Evolutionary conservation across 129 eudicot species (phyloP), one percentile per base, ranked within the genome.

Genomic region (Mikania micrantha): DNA sequence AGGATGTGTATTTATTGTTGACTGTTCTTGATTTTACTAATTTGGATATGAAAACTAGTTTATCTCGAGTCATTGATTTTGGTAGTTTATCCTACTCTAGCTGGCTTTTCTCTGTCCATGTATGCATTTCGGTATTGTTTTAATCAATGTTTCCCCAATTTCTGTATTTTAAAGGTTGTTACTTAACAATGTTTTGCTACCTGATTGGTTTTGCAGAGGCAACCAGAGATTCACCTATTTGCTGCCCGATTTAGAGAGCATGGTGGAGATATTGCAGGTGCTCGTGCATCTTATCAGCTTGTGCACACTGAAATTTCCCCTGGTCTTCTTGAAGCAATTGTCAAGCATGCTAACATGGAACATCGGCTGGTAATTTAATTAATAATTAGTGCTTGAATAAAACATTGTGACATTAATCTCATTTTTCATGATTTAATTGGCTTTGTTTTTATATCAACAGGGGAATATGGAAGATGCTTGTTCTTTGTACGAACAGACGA

Each of bases 331-430:
- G 99, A 94, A 81, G 97, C 99, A 59, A 87, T 90, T 38, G 82
- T 87, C 54, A 85, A 83, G 80, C 99, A 94, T 81, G 95, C 97
- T 36, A 94, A 94, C 84, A 94, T 94, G 99, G 99, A 94, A 74
- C 76, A 84, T 50, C 85, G 99, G 20, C 89, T 81, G 85, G 99
- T 94, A 81, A 88, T 78, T 59, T 48, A 75, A 25, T 25, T 66
- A 54, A 12, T 66, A 21, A 19, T 34, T 54, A 29, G 39, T 47
- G 13, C 21, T 25, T 12, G 2, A 27, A 27, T 15, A 27, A 42
- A 48, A 50, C 66, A 42, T 74, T 66, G 22, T 32, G 49, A 9
- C 53, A 11, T 62, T 52, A 27, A 21, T 56, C 48, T 53, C 45
- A 15, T 15, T 11, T 44, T 74, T 44, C 59, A 16, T 61, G 29